Percentiles rank a stretch among this genome's conserved stretches.
Evolutionary conservation across 352 stramenopile species (phyloP).

Genomic region (Pythium dissimile): DNA sequence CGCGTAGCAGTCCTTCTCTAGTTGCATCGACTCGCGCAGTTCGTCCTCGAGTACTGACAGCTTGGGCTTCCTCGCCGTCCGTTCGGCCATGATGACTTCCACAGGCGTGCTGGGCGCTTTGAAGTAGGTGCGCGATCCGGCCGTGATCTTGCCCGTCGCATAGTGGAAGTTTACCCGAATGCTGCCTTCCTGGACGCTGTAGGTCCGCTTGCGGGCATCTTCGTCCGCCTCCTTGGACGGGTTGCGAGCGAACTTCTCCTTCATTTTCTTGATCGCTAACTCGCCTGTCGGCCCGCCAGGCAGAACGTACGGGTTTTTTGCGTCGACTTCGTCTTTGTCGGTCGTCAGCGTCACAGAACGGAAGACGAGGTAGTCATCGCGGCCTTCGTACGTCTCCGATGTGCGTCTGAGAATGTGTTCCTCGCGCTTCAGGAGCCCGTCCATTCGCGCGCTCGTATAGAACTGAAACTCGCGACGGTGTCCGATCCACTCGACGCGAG

Average conservation of each 20-base stretch:
- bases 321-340: slow-evolving; percentile 74
- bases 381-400: slow-evolving; percentile 80
- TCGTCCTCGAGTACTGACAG: slow-evolving; percentile 75
- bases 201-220: slow-evolving; percentile 88
- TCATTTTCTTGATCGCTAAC: slow-evolving; percentile 92
- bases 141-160: slow-evolving; percentile 89
- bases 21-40: slow-evolving; percentile 55
- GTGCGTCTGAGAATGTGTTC: slow-evolving; percentile 89
- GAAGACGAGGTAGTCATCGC: slow-evolving; percentile 85
- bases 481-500: slow-evolving; percentile 85
- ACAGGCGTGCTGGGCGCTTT: slow-evolving; percentile 69
- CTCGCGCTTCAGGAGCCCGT: slow-evolving; percentile 82
- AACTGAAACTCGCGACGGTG: slow-evolving; percentile 88
- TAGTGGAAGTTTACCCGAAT: slow-evolving; percentile 92
- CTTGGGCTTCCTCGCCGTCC: slow-evolving; percentile 60
- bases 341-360: slow-evolving; percentile 75
- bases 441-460: slow-evolving; percentile 86
- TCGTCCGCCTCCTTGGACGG: slow-evolving; percentile 43
- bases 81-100: slow-evolving; percentile 72
- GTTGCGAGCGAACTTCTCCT: slow-evolving; percentile 89
- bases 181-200: slow-evolving; percentile 87
- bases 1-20: slow-evolving; percentile 92
- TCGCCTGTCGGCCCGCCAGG: slow-evolving; percentile 66
- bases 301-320: slow-evolving; percentile 77
- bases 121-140: slow-evolving; percentile 71